These are phyloP conservation scores for Boletus albobrunnescens DNA, from an alignment of 1,284 basidiomycete genomes.

Conservation along the genomic window DNA sequence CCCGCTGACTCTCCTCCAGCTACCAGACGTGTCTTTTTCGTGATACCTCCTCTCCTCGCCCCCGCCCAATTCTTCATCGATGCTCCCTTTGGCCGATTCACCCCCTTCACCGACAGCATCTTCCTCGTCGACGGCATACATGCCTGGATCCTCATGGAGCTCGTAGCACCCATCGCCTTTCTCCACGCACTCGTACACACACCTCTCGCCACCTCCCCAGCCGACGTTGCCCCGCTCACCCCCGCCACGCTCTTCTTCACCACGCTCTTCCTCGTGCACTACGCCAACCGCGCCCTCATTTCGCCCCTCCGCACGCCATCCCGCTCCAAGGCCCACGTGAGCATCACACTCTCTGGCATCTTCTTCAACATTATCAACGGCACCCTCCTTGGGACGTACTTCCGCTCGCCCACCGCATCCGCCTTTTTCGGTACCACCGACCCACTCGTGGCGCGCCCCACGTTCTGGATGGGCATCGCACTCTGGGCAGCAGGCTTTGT, in stretches of 20 bases:
- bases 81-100: constrained; percentile 78
- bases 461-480: constrained; percentile 60
- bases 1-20: constrained; percentile 18
- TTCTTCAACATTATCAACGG: constrained; percentile 77
- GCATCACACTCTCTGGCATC: constrained; percentile 56
- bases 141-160: constrained; percentile 85
- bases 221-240: constrained; percentile 30
- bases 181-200: constrained; percentile 46
- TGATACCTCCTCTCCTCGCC: constrained; percentile 15
- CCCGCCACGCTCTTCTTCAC: constrained; percentile 54
- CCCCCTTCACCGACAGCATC: constrained; percentile 42
- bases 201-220: constrained; percentile 38
- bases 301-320: constrained; percentile 81
- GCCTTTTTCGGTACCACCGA: constrained; percentile 38
- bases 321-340: constrained; percentile 73
- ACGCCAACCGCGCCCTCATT: constrained; percentile 78
- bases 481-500: constrained; percentile 70
- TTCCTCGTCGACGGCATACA: constrained; percentile 58
- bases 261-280: constrained; percentile 70
- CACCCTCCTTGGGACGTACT: constrained; percentile 63
- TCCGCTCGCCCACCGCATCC: constrained; percentile 51
- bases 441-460: constrained; percentile 29
- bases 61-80: constrained; percentile 45
- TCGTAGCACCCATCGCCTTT: constrained; percentile 69
- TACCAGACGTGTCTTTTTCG: constrained; percentile 29